Conservation (phyloP, 2,329 filamentous ascomycete genomes). For the Scedosporium aurantiacum region DNA sequence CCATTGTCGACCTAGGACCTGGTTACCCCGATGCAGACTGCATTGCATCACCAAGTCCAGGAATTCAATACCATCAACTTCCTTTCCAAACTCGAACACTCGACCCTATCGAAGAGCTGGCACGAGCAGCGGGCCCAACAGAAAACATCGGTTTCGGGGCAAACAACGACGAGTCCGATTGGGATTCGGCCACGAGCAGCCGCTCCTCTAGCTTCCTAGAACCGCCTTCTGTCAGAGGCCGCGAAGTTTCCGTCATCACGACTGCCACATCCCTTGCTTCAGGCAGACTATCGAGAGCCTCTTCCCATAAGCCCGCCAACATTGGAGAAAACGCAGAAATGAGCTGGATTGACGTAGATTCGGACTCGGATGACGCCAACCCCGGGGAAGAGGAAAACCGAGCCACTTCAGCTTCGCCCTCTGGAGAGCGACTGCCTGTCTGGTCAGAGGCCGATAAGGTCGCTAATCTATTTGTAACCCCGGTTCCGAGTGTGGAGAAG, state of each 20-base stretch:
- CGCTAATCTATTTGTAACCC: background rate
- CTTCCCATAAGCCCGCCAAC: conserved; percentile 12
- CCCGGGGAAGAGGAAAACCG: background rate
- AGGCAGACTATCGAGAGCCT: conserved; percentile 17
- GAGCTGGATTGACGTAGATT: conserved; percentile 13
- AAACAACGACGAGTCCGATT: conserved; percentile 13
- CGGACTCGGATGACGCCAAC: conserved; percentile 7
- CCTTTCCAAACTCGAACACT: background rate
- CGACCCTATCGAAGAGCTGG: conserved; percentile 7
- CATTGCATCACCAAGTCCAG: background rate
- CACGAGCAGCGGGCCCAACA: background rate
- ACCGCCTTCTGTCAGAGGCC: conserved; percentile 19
- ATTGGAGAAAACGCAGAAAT: conserved; percentile 9
- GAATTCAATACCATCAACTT: background rate
- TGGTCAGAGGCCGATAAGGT: background rate
- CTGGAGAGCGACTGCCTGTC: background rate
- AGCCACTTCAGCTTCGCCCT: background rate
- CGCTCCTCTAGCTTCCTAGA: conserved; percentile 25
- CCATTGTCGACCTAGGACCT: background rate
- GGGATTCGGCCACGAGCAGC: conserved; percentile 20
- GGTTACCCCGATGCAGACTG: background rate
- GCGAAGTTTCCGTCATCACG: conserved; percentile 27
- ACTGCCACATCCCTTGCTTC: conserved; percentile 28
- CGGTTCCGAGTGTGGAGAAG: background rate
- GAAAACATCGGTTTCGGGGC: background rate